Conservation (phyloP, 352 stramenopile species). For the Aphanomyces invadans region DNA sequence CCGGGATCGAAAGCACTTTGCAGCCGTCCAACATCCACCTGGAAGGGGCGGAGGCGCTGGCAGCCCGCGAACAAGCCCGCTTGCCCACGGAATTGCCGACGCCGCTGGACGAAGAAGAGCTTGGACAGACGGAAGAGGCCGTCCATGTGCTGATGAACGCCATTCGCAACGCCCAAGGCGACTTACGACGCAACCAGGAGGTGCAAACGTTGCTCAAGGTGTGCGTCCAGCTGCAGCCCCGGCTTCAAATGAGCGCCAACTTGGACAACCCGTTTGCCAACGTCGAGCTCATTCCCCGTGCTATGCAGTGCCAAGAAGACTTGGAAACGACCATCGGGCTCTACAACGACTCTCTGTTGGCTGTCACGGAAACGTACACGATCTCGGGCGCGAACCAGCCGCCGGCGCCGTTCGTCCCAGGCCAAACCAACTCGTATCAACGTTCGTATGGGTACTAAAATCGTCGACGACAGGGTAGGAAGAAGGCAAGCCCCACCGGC, state of each 20-base stretch:
- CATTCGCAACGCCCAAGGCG: slow-evolving; percentile 72
- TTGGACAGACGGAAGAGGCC: slow-evolving; percentile 76
- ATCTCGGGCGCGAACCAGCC: slow-evolving; percentile 53
- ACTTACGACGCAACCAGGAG: slow-evolving; percentile 65
- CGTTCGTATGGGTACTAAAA: slow-evolving; percentile 75
- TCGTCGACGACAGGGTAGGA: neutral
- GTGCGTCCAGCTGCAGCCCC: slow-evolving; percentile 76
- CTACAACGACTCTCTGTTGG: slow-evolving; percentile 85
- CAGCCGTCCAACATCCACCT: slow-evolving; percentile 48
- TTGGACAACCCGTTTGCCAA: slow-evolving; percentile 85
- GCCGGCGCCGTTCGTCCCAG: slow-evolving; percentile 74
- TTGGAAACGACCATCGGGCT: slow-evolving; percentile 80
- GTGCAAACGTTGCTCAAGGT: slow-evolving; percentile 84
- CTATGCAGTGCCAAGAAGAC: slow-evolving; percentile 85
- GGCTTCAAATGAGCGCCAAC: slow-evolving; percentile 83
- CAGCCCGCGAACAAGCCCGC: slow-evolving; percentile 65
- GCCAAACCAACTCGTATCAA: slow-evolving; percentile 87
- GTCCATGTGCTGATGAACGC: slow-evolving; percentile 63
- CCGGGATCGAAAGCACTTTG: slow-evolving; percentile 28
- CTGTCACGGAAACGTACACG: slow-evolving; percentile 79
- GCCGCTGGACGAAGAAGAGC: slow-evolving; percentile 77
- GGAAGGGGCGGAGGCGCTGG: slow-evolving; percentile 66
- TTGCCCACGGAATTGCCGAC: slow-evolving; percentile 76
- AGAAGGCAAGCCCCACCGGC: neutral
- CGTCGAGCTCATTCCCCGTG: slow-evolving; percentile 75